Evolutionary conservation across 371 early-diverging fungal genomes (phyloP), one percentile per base, ranked within the genome.

Genomic region (Circinella umbellata): DNA sequence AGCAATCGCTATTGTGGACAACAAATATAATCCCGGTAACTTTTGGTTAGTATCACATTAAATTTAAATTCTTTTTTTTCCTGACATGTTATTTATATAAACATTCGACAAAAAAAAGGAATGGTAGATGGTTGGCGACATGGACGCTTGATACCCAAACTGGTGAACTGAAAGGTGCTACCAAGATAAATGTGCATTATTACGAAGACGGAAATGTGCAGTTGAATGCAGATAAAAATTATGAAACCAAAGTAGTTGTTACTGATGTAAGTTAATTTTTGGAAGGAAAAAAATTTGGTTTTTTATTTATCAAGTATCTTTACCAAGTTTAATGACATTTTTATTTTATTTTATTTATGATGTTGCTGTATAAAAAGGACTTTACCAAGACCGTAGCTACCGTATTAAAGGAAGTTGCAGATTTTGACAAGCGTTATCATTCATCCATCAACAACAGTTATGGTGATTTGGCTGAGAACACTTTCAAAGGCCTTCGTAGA

Each of bases 201-300:
- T 99, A 95, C 77, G 99, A 99, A 83, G 98, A 99, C 70, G 99
- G 99, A 36, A 99, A 99, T 71, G 98, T 99, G 53, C 99, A 99
- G 79, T 77, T 97, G 67, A 91, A 94, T 67, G 85, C 94, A 17
- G 83, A 84, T 27, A 93, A 94, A 73, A 90, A 90, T 0, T 72
- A 90, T 59, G 81, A 74, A 57, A 38, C 71, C 18, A 70, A 84
- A n/a, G 77, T 81, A 3, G 11, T 67, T 15, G 64, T 60, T 39
- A 53, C 63, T 15, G 73, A 76, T 54, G 82, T 85, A 76, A 63
- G 59, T 48, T 15, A 34, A 27, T 55, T n/a, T 18, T 35, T 20
- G 8, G 55, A n/a, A 27, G 27, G 27, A 27, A 27, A 27, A 27
- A 27, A 27, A 27, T 27, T 27, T 0, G 2, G 1, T 27, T 27